Evolutionary conservation across 1,284 basidiomycete species (phyloP).

Genomic region (Pyrrhoderma lamaoense): DNA sequence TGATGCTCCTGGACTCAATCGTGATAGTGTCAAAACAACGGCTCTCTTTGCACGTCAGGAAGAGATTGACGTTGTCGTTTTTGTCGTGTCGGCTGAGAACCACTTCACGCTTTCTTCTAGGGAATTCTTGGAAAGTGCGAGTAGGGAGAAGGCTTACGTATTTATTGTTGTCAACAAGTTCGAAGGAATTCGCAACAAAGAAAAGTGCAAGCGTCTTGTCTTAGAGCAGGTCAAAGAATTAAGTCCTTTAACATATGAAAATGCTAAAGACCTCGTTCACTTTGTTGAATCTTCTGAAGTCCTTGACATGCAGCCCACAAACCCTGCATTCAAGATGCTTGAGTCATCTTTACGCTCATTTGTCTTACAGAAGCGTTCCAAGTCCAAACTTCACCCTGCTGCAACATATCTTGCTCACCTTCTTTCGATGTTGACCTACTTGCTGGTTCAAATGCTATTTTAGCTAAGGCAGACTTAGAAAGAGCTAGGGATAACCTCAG

Average conservation of each 20-base stretch:
- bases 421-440: slow-evolving; percentile 87
- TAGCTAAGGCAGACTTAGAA: slow-evolving; percentile 77
- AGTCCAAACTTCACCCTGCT: slow-evolving; percentile 95
- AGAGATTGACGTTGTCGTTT: slow-evolving; percentile 98
- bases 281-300: slow-evolving; percentile 90
- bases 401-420: slow-evolving; percentile 89
- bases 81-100: slow-evolving; percentile 97
- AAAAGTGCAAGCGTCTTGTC: slow-evolving; percentile 83
- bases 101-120: slow-evolving; percentile 96
- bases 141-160: slow-evolving; percentile 95
- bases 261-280: slow-evolving; percentile 91
- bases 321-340: slow-evolving; percentile 76
- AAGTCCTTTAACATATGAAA: slow-evolving; percentile 86
- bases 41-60: slow-evolving; percentile 94
- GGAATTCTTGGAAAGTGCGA: slow-evolving; percentile 91
- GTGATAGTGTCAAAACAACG: slow-evolving; percentile 94
- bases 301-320: slow-evolving; percentile 54
- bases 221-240: slow-evolving; percentile 93
- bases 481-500: slow-evolving; percentile 68
- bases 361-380: slow-evolving; percentile 90
- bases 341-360: slow-evolving; percentile 93
- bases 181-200: slow-evolving; percentile 93
- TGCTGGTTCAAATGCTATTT: slow-evolving; percentile 78
- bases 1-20: slow-evolving; percentile 96
- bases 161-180: slow-evolving; percentile 99